Evolutionary conservation across 2,329 filamentous ascomycete genomes (phyloP), one percentile per base, ranked within the genome.

Genomic region (Claviceps purpurea): DNA sequence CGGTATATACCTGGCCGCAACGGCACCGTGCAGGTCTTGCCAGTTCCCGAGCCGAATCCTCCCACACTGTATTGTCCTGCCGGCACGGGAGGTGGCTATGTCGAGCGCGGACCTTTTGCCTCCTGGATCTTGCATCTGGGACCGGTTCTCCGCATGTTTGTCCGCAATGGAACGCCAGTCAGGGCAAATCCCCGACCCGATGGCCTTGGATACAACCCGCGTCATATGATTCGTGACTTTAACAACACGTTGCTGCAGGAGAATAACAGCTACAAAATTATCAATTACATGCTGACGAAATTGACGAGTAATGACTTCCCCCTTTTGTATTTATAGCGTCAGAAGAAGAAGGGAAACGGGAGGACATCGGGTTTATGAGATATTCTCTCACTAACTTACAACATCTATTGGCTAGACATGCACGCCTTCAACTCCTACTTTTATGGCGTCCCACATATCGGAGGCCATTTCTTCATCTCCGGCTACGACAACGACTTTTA

Each of bases 211-310:
- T 52, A 52, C 13, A 55, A 55, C 30, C 53, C 53, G 11, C 53
- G 53, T 14, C 52, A 48, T n/a, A 48, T 55, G n/a, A 55, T 20
- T 30, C 53, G 53, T 18, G 47, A 42, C 47, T 48, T 55, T 20
- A 30, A 22, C 43, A 30, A 30, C 14, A 45, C 24, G 7, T 30
- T 45, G 24, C 22, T 45, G 5, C 6, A 45, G 7, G 20, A 14
- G 43, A 30, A 30, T 34, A 45, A 30, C 2, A 30, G 22, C 13
- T 45, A 45, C n/a, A 14, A 13, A 18, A 7, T n/a, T 11, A 1
- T 45, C 14, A 45, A 14, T 8, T n/a, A 30, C 18, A 8, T 45
- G 43, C 43, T 45, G 24, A 30, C 24, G 3, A 45, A 6, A 5
- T 34, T n/a, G 24, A n/a, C 43, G 43, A 11, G 43, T 45, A 45